Evolutionary conservation across 2,329 filamentous ascomycete genomes (phyloP).

Genomic region (Clonostachys rosea): DNA sequence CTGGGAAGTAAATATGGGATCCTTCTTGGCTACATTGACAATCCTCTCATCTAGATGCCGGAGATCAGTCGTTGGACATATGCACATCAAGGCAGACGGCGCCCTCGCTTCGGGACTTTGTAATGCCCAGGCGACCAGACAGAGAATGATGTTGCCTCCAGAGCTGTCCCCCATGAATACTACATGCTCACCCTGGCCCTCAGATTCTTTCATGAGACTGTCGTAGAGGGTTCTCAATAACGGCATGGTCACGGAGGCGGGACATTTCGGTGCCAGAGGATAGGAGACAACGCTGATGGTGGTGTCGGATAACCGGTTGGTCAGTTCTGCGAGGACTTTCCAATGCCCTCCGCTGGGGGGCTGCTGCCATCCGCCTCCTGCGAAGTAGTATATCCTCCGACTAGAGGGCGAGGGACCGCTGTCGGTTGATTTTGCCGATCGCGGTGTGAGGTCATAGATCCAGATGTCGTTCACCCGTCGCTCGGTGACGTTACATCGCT

Average conservation of each 20-base stretch:
- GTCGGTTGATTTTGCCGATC: conserved; percentile 7
- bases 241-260: conserved; percentile 42
- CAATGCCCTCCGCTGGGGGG: conserved; percentile 46
- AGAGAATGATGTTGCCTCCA: conserved; percentile 46
- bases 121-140: conserved; percentile 22
- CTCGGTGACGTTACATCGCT: conserved; percentile 1
- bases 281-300: conserved; percentile 43
- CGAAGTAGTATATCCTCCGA: conserved; percentile 43
- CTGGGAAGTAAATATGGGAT: conserved; percentile 12
- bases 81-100: conserved; percentile 24
- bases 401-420: background rate
- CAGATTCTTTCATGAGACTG: conserved; percentile 28
- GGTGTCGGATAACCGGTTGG: conserved; percentile 28
- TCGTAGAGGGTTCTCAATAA: conserved; percentile 38
- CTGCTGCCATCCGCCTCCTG: conserved; percentile 50
- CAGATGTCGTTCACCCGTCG: conserved; percentile 13
- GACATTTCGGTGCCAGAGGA: conserved; percentile 47
- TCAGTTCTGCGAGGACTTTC: conserved; percentile 40
- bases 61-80: conserved; percentile 38
- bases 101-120: conserved; percentile 18
- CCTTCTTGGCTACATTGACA: conserved; percentile 5
- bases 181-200: conserved; percentile 29
- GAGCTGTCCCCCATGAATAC: conserved; percentile 50
- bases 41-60: conserved; percentile 13
- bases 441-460: conserved; percentile 12